Evolutionary conservation across 805 yeast genomes (phyloP), one percentile per base, ranked within the genome.

Genomic region (Pichia sporocuriosa): DNA sequence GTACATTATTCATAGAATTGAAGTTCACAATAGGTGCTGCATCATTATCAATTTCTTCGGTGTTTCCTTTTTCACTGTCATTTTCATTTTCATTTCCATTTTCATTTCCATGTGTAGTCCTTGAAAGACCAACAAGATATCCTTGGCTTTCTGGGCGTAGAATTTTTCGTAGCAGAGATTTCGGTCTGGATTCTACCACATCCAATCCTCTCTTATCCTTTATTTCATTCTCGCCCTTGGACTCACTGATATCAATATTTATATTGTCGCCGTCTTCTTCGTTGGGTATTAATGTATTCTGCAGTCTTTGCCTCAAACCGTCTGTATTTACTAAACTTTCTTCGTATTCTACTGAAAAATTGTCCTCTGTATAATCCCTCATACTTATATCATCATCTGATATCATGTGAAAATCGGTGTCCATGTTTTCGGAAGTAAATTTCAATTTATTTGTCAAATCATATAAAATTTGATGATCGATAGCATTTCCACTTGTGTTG

Each of bases 321-420:
- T n/a, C n/a, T n/a, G n/a, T n/a, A n/a, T n/a, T n/a, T n/a, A n/a
- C n/a, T n/a, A n/a, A n/a, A n/a, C n/a, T n/a, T n/a, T n/a, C n/a
- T n/a, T n/a, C n/a, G n/a, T n/a, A n/a, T n/a, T n/a, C n/a, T n/a
- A n/a, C n/a, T n/a, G n/a, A n/a, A n/a, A n/a, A n/a, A n/a, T n/a
- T n/a, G n/a, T 19, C 21, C 4, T 33, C 39, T 6, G 32, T 44
- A n/a, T 33, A 42, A 25, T 46, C 50, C 7, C 32, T 16, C 50
- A 46, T 46, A 15, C 45, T 47, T 2, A 49, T 19, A 30, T 53
- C 57, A 19, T 47, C 49, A 35, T 42, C 49, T 15, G 29, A 35
- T 13, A 35, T 30, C 21, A 20, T n/a, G 12, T 35, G 16, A 22
- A 19, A 13, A 13, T 23, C n/a, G 11, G 6, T 17, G 13, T 16